Conservation (phyloP, 1,284 basidiomycete species). For the Vanrija pseudolonga region DNA sequence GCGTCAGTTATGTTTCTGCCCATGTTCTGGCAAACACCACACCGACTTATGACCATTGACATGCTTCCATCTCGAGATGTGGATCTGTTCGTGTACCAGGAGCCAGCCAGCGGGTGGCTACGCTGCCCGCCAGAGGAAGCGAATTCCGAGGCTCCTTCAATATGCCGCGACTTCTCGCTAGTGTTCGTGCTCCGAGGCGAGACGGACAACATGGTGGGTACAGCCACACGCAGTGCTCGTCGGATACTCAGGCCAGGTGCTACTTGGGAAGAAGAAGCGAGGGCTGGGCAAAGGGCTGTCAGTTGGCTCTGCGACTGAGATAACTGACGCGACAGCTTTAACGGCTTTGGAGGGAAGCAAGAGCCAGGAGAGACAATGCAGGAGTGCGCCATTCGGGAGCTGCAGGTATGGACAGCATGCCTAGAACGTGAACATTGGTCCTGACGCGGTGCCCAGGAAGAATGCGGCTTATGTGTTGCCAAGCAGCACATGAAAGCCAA, state of each 20-base stretch:
- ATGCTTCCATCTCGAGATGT: too few species aligned
- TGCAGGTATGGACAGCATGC: slow-evolving; percentile 34
- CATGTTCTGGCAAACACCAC: too few species aligned
- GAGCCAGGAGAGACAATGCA: slow-evolving; percentile 60
- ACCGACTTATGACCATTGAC: too few species aligned
- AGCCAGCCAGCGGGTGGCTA: too few species aligned
- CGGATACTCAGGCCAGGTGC: slow-evolving; percentile 45
- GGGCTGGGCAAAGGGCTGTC: slow-evolving; percentile 63
- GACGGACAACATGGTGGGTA: slow-evolving; percentile 35
- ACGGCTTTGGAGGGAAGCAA: slow-evolving; percentile 72
- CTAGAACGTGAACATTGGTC: not conserved
- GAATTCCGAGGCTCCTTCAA: not conserved
- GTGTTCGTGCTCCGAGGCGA: slow-evolving; percentile 52
- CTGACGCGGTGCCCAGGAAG: slow-evolving; percentile 57
- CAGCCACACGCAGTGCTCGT: slow-evolving; percentile 29
- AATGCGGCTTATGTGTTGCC: slow-evolving; percentile 62
- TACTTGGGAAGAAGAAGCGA: slow-evolving; percentile 67
- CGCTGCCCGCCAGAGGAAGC: too few species aligned
- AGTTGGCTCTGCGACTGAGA: slow-evolving; percentile 19
- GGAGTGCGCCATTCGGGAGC: slow-evolving; percentile 62
- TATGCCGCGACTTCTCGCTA: slow-evolving; percentile 5
- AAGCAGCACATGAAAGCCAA: slow-evolving; percentile 23
- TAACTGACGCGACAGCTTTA: slow-evolving; percentile 53
- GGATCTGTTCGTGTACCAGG: too few species aligned
- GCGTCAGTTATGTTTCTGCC: too few species aligned